Base-by-base conservation (phyloP, 2,329 filamentous ascomycete genomes). In the Fonsecaea multimorphosa region DNA sequence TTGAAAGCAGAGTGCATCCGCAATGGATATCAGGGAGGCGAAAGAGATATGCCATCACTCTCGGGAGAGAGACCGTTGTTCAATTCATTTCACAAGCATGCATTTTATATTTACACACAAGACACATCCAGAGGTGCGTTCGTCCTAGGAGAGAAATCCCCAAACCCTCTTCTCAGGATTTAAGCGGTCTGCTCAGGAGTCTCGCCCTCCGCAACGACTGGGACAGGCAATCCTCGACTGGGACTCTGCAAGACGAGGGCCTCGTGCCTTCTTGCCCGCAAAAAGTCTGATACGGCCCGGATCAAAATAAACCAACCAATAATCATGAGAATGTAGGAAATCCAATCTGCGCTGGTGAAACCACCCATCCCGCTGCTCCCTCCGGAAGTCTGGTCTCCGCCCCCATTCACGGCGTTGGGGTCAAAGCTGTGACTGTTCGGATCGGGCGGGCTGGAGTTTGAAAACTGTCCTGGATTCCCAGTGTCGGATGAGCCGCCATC, bases 291-390 rank as follows among this genome's bases (percentile, higher is more conserved):
- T 19, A 97, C 88, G n/a, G 93, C 89, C 78, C 93, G 87, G 75
- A 99, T 98, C 68, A 99, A 82, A 68, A 99, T 93, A 75, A 98
- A 98, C 95, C 95, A 99, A 4, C 95, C 95, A 1, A 96, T 90
- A 75, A 99, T 91, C 95, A 99, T 99, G 55, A 99, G 80, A 16
- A 91, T 83, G 74, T 98, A 99, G 11, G 93, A 91, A 69, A 97
- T 83, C 92, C 92, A 97, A 76, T 98, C 93, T 11, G 69, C 57
- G 16, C 67, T 69, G 52, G 67, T 68, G 55, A 73, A 60, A n/a
- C 68, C 61, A 55, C 64, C 55, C 52, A 65, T 61, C 3, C 66
- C 63, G 6, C 49, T 40, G n/a, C 54, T 54, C n/a, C 44, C 58
- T 27, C 44, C 40, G 14, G 58, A 38, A 19, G 40, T 36, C 19